Conservation (phyloP, 257 asterid genomes). For the Lavandula angustifolia region DNA sequence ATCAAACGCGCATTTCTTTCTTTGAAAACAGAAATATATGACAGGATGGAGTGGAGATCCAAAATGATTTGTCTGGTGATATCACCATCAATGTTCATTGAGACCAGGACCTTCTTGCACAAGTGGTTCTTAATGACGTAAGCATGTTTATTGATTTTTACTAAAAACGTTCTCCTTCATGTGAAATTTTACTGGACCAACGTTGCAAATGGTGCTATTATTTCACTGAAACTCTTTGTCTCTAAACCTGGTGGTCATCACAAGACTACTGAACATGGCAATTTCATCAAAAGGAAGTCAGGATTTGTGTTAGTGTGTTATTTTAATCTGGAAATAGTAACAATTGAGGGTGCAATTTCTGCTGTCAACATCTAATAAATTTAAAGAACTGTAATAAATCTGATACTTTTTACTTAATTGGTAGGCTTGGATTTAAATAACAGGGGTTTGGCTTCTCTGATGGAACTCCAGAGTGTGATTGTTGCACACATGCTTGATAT, state of each 20-base stretch:
- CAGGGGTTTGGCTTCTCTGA: conserved; percentile 82
- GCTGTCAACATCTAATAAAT: neutral
- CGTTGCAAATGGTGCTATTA: neutral
- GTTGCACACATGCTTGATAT: conserved; percentile 59
- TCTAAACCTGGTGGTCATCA: conserved; percentile 9
- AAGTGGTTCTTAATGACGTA: conserved; percentile 73
- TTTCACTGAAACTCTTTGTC: neutral
- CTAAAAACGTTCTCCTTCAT: neutral
- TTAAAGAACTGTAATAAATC: conserved; percentile 23
- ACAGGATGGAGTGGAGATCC: conserved; percentile 68
- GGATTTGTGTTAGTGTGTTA: neutral
- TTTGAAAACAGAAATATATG: conserved; percentile 47
- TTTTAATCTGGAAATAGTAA: conserved; percentile 3
- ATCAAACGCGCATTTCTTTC: conserved; percentile 57
- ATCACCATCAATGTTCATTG: conserved; percentile 66
- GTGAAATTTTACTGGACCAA: conserved; percentile 8
- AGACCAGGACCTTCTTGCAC: conserved; percentile 72
- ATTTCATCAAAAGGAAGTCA: neutral
- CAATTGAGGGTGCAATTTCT: conserved; percentile 8
- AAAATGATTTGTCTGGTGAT: conserved; percentile 55
- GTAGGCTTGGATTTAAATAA: conserved; percentile 46
- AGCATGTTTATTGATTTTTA: conserved; percentile 32
- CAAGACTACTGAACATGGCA: conserved; percentile 1
- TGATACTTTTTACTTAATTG: conserved; percentile 40
- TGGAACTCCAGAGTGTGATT: conserved; percentile 61